Base-by-base conservation (phyloP, 1,284 basidiomycete species). In the Pseudozyma flocculosa region DNA sequence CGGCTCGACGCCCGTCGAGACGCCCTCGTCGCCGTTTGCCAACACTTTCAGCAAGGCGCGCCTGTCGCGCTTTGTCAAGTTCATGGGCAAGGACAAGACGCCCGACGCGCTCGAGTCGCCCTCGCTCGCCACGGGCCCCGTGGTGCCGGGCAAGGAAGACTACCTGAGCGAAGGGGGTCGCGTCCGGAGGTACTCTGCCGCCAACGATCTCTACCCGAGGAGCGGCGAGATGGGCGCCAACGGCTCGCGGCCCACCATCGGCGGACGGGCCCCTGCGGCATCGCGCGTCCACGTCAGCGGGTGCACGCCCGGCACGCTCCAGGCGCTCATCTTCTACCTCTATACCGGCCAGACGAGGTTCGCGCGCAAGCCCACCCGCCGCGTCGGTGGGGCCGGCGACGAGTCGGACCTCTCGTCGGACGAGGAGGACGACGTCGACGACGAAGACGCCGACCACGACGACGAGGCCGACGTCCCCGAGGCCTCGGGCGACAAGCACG, bases 341-440 rank as follows among this genome's bases (percentile, higher is more conserved):
- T 70, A 70, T 61, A 70, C 67, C n/a, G 65, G 61, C 17, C 67
- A 70, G 23, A 60, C 51, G 30, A 65, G 58, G 17, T 70, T 70
- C 46, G 53, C 52, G 13, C 5, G 26, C 7, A 13, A 37, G 18
- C 32, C 45, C 18, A 46, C 22, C 37, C 50, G 55, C 41, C 54
- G 40, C 48, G 38, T 57, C 47, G 32, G 34, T 50, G 43, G 53
- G 13, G 51, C 43, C 23, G 52, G 56, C 18, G 49, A 49, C 18
- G 43, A 47, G 26, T 29, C 26, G 7, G 26, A 29, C 11, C 26
- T 29, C 26, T 29, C 26, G 7, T 29, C 26, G 22, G 36, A 44
- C 30, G 52, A 51, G 2, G 49, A 55, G 0, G 43, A 38, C n/a
- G 29, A 53, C 7, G 23, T 23, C 26, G 41, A 45, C 29, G 49